phyloP scores from a whole-genome alignment of 2,329 filamentous ascomycete genomes.

The Ophidiomyces ophidiicola region DNA sequence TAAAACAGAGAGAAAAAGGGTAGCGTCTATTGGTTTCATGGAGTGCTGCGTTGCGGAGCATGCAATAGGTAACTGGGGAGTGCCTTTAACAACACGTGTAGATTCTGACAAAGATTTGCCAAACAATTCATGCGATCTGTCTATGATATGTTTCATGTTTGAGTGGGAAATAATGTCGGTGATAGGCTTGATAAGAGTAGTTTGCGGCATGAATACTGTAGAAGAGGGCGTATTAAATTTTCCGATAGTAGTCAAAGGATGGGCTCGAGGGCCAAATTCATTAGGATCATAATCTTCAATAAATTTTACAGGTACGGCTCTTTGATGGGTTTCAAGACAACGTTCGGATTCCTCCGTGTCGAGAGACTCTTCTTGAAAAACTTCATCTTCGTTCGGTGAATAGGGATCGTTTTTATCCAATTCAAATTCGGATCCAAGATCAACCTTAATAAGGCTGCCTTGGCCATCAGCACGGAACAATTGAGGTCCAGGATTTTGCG shows the following conservation, averaged over 20 bases:
- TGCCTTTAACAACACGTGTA: slow-evolving; percentile 50
- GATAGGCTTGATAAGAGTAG: slow-evolving; percentile 58
- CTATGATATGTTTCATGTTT: slow-evolving; percentile 60
- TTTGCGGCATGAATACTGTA: slow-evolving; percentile 62
- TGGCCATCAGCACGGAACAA: slow-evolving; percentile 30
- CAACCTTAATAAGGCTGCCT: slow-evolving; percentile 29
- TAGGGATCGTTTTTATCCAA: slow-evolving; percentile 14
- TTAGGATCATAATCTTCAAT: slow-evolving; percentile 30
- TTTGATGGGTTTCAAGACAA: slow-evolving; percentile 1
- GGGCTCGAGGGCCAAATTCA: slow-evolving; percentile 44
- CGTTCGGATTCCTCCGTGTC: background rate
- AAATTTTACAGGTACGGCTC: slow-evolving; percentile 28
- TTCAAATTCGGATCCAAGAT: slow-evolving; percentile 23
- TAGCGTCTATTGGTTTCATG: slow-evolving; percentile 51
- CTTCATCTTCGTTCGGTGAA: slow-evolving; percentile 14
- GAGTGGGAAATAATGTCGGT: slow-evolving; percentile 53
- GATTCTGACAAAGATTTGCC: slow-evolving; percentile 65
- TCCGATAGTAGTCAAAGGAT: slow-evolving; percentile 63
- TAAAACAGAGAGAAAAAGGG: slow-evolving; percentile 46
- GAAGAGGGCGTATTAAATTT: slow-evolving; percentile 60
- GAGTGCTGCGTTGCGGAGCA: slow-evolving; percentile 43
- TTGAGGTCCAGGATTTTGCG: slow-evolving; percentile 24
- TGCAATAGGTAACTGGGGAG: slow-evolving; percentile 42
- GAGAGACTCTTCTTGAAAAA: background rate
- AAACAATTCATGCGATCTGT: slow-evolving; percentile 60